Evolutionary conservation across 2,329 filamentous ascomycete species (phyloP).

Genomic region (Grosmannia serpens): DNA sequence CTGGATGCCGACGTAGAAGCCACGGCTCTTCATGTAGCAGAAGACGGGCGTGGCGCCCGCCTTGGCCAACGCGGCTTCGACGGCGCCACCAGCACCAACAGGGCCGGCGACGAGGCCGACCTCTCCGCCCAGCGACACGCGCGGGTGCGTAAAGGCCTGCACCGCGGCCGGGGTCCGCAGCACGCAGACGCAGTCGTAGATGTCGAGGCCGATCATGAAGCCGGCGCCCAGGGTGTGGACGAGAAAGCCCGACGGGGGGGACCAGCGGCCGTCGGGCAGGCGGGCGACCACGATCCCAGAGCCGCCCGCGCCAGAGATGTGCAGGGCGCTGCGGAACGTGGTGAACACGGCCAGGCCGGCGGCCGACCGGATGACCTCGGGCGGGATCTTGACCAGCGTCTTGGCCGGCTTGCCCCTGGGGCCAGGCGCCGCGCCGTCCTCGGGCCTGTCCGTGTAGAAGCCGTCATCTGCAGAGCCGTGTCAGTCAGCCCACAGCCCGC

Average conservation of each 20-base stretch:
- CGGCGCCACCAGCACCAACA: constrained; percentile 46
- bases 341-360: constrained; percentile 63
- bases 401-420: constrained; percentile 15
- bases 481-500: background rate
- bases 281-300: constrained; percentile 48
- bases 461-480: constrained; percentile 17
- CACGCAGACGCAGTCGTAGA: constrained; percentile 65
- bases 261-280: constrained; percentile 51
- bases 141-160: constrained; percentile 53
- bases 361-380: constrained; percentile 39
- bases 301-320: constrained; percentile 45
- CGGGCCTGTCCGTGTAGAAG: constrained; percentile 17
- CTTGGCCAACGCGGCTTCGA: constrained; percentile 40
- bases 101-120: constrained; percentile 49
- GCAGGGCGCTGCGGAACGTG: constrained; percentile 47
- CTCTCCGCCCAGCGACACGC: constrained; percentile 57
- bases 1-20: constrained; percentile 60
- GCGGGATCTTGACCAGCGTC: constrained; percentile 27
- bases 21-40: constrained; percentile 61
- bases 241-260: constrained; percentile 58
- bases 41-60: constrained; percentile 44
- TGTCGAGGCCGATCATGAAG: constrained; percentile 60
- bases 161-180: constrained; percentile 58
- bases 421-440: constrained; percentile 9
- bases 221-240: constrained; percentile 59